Evolutionary conservation across 148 eudicot genomes (phyloP), one percentile per base, ranked within the genome.

Genomic region (Diospyros lotus): DNA sequence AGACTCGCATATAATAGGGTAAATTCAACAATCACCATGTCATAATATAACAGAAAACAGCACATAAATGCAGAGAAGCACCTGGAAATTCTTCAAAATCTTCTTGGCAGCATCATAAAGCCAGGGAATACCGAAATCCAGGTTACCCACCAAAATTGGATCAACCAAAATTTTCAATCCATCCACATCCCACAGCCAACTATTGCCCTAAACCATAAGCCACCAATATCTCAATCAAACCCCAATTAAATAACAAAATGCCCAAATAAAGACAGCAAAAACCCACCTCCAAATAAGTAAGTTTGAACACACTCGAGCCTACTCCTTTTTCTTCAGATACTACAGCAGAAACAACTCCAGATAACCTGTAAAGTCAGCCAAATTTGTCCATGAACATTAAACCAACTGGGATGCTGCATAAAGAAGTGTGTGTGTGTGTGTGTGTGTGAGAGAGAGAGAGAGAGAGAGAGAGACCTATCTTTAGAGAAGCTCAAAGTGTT

Each of bases 81-180:
- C 98, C 98, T 84, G 87, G 77, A 87, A 94, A 71, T 80, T 87
- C 75, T 89, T 94, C 84, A 94, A 72, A 73, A 82, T 76, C 77
- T 88, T 92, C 87, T 94, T 94, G 82, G 93, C 85, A 78, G 93
- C 97, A 83, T 94, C 97, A 82, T 90, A 92, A 54, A 94, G 93
- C 97, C 90, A 92, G 28, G 97, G 98, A 71, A 94, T 89, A 54
- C 98, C 98, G 74, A 94, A 94, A 84, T 94, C 97, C 86, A 94
- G 82, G 84, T 89, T 92, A 72, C 98, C 98, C 72, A 89, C 97
- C 87, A 94, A 85, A 70, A 94, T 89, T 65, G 98, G 98, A 82
- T 94, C 98, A 56, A 94, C 96, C 89, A 94, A 80, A 66, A 94
- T 81, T 80, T 84, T 90, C 80, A 84, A 72, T 9, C 96, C 92